Conservation (phyloP, 1,139 yeast species). For the Debaryomyces robertsiae region DNA sequence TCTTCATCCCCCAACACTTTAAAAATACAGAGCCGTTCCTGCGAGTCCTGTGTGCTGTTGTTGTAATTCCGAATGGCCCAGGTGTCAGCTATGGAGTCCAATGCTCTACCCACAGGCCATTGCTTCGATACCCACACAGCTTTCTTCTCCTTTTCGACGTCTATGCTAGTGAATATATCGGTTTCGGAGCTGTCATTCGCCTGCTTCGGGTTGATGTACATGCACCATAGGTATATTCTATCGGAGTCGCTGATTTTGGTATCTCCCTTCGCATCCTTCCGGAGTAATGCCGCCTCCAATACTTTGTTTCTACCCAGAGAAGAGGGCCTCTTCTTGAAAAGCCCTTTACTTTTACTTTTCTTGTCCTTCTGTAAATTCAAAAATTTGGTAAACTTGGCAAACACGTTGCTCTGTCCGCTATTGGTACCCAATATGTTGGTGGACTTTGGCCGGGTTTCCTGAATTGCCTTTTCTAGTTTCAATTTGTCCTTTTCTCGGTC, state of each 20-base stretch:
- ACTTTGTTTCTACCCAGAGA: constrained; percentile 16
- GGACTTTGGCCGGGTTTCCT: constrained; percentile 26
- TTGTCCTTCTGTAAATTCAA: constrained; percentile 34
- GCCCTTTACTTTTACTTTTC: constrained; percentile 17
- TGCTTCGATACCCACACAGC: constrained; percentile 58
- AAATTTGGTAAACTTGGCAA: constrained; percentile 41
- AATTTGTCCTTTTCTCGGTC: constrained; percentile 47
- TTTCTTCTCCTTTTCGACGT: constrained; percentile 29
- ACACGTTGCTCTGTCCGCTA: constrained; percentile 35
- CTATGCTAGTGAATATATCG: constrained; percentile 22
- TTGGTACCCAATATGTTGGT: constrained; percentile 28
- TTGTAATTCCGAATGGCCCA: constrained; percentile 60
- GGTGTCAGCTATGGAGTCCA: constrained; percentile 65
- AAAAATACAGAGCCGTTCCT: constrained; percentile 51
- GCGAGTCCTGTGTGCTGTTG: constrained; percentile 47
- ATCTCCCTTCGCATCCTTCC: constrained; percentile 71
- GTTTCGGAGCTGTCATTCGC: constrained; percentile 27
- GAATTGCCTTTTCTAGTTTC: constrained; percentile 43
- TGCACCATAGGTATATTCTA: constrained; percentile 64
- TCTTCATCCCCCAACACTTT: constrained; percentile 30
- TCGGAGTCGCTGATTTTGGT: constrained; percentile 53
- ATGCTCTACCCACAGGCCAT: constrained; percentile 78
- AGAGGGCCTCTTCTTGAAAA: constrained; percentile 20
- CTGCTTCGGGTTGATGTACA: constrained; percentile 43
- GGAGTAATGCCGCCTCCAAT: constrained; percentile 36